Evolutionary conservation across 73 alveolate genomes (phyloP).

Genomic region (Tetrahymena borealis): DNA sequence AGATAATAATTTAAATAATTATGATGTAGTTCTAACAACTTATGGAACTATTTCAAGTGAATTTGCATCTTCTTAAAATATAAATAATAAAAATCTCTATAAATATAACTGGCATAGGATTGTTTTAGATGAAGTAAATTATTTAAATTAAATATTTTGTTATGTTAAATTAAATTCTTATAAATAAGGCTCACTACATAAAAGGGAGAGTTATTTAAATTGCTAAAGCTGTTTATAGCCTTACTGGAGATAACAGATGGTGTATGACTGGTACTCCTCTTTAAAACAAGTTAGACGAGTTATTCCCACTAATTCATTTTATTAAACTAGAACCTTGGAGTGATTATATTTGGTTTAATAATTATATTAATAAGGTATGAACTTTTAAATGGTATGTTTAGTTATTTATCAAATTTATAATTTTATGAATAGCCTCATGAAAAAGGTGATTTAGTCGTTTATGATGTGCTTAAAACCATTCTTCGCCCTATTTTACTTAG

Average conservation of each 20-base stretch:
- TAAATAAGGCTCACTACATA: slow-evolving; percentile 7
- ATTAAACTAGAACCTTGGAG: slow-evolving; percentile 51
- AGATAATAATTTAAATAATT: slow-evolving; percentile 3
- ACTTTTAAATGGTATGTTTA: neutral
- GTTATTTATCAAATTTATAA: neutral
- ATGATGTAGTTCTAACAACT: slow-evolving; percentile 44
- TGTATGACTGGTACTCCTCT: slow-evolving; percentile 61
- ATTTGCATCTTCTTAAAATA: neutral
- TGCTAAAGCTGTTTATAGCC: slow-evolving; percentile 40
- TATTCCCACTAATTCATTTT: slow-evolving; percentile 40
- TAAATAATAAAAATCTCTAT: neutral
- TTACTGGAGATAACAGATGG: slow-evolving; percentile 47
- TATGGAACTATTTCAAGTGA: slow-evolving; percentile 48
- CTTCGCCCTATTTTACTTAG: slow-evolving; percentile 48
- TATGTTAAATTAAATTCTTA: neutral
- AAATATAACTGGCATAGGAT: slow-evolving; percentile 40
- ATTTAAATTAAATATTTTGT: neutral
- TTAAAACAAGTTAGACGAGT: slow-evolving; percentile 37
- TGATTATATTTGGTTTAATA: slow-evolving; percentile 55
- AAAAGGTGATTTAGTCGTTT: slow-evolving; percentile 28
- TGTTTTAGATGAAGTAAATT: slow-evolving; percentile 43
- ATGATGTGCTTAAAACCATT: slow-evolving; percentile 15
- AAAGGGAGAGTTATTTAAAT: slow-evolving; percentile 36
- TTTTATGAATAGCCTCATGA: slow-evolving; percentile 11
- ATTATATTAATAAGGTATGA: slow-evolving; percentile 27